Conservation (phyloP, 176 grass and related monocot genomes). For the Secale cereale region DNA sequence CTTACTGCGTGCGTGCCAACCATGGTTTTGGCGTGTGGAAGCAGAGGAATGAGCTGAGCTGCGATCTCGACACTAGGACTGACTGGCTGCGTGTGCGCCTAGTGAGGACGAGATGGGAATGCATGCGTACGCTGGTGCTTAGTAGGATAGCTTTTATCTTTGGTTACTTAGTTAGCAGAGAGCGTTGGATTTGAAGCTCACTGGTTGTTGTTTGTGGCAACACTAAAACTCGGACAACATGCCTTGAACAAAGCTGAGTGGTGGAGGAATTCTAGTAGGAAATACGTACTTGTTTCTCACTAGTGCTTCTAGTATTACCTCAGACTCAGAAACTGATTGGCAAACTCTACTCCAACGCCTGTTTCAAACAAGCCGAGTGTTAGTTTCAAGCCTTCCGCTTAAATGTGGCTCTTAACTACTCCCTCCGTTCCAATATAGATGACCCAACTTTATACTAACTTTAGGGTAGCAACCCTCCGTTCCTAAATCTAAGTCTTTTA, state of each 20-base stretch:
- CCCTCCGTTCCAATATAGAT: too few species aligned
- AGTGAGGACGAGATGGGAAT: background rate
- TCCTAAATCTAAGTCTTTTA: too few species aligned
- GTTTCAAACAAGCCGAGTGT: background rate
- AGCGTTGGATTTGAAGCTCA: background rate
- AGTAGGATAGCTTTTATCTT: background rate
- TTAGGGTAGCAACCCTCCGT: too few species aligned
- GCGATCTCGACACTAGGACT: background rate
- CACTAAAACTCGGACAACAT: background rate
- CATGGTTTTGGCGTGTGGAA: background rate
- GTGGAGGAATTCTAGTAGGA: background rate
- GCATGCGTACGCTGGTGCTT: too few species aligned
- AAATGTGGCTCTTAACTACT: background rate
- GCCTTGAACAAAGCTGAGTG: background rate
- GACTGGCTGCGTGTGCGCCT: too few species aligned
- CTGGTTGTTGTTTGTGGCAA: background rate
- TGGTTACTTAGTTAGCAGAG: background rate
- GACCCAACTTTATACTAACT: too few species aligned
- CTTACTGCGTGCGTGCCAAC: background rate
- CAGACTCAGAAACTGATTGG: background rate
- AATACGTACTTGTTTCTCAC: too few species aligned
- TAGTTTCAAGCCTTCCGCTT: background rate
- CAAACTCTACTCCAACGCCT: background rate
- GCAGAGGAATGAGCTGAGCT: background rate
- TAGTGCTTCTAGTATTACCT: background rate